Conservation (phyloP, 2,329 filamentous ascomycete species). For the Colletotrichum tropicicola region DNA sequence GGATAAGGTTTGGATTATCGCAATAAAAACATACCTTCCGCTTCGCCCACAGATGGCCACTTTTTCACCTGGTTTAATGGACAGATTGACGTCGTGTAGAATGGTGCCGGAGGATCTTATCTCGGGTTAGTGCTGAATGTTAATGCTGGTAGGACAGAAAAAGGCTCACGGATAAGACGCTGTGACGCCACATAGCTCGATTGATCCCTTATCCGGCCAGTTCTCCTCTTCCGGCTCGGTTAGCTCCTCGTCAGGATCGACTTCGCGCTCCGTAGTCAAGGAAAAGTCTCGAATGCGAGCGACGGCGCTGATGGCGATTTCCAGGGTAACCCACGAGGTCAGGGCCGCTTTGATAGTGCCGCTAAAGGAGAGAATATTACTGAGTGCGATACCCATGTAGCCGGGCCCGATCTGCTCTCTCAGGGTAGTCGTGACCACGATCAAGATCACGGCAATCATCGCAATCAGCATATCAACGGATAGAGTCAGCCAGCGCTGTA, state of each 20-base stretch:
- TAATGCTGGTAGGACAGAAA: background rate
- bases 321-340: background rate
- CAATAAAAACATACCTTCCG: slow-evolving; percentile 29
- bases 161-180: slow-evolving; percentile 11
- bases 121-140: background rate
- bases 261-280: background rate
- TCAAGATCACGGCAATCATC: slow-evolving; percentile 49
- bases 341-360: background rate
- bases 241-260: background rate
- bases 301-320: background rate
- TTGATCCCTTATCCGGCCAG: background rate
- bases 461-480: slow-evolving; percentile 60
- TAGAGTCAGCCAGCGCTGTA: slow-evolving; percentile 62
- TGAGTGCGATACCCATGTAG: background rate
- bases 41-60: slow-evolving; percentile 33
- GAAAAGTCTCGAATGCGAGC: background rate
- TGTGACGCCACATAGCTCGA: background rate
- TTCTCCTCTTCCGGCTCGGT: background rate
- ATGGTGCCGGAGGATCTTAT: background rate
- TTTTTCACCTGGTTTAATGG: slow-evolving; percentile 31
- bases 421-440: background rate
- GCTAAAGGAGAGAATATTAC: slow-evolving; percentile 1
- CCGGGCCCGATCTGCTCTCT: background rate
- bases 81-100: slow-evolving; percentile 11
- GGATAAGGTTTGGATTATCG: background rate